Evolutionary conservation across 176 grass and related monocot genomes (phyloP), one percentile per base, ranked within the genome.

Genomic region (Juncus effusus): DNA sequence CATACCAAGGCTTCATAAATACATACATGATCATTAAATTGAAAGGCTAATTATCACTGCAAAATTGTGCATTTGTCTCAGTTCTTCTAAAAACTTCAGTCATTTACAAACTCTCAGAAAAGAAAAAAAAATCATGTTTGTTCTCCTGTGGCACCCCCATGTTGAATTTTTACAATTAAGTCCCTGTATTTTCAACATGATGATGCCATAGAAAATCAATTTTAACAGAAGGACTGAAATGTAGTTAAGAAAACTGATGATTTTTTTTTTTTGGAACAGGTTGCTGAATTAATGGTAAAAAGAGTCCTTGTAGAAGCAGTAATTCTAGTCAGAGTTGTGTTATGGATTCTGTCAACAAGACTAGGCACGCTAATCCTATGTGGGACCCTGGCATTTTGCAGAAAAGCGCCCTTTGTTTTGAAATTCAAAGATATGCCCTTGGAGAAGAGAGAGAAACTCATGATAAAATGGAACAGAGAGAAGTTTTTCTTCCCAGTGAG

Each of bases 351-450:
- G 11, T 76, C 76, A 68, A 85, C 78, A 3, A 78, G 70, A 57
- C 10, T 78, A 6, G 87, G 91, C 55, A 90, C 91, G 15, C 36
- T 96, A 13, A n/a, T 63, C 3, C 69, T 96, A 1, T 90, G 91
- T 62, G 81, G 87, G 0, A 35, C 56, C 7, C 60, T 64, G 36
- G 70, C 73, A 59, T 0, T 90, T 54, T 62, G 60, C 19, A 39
- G 39, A 38, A 42, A 35, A 14, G 76, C 73, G 69, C 87, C 84
- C 10, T 90, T 61, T 79, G 57, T 80, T 42, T 42, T 49, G 62
- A 84, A 67, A 67, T 96, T 96, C 76, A 80, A 84, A 36, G 81
- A 85, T 56, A 82, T 96, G 84, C 69, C 87, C 1, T 56, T 76
- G 57, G 65, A 85, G 68, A 76, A 53, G 53, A 83, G 84, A 40